Conservation (phyloP, 352 stramenopile species). For the Peronospora farinosa region DNA sequence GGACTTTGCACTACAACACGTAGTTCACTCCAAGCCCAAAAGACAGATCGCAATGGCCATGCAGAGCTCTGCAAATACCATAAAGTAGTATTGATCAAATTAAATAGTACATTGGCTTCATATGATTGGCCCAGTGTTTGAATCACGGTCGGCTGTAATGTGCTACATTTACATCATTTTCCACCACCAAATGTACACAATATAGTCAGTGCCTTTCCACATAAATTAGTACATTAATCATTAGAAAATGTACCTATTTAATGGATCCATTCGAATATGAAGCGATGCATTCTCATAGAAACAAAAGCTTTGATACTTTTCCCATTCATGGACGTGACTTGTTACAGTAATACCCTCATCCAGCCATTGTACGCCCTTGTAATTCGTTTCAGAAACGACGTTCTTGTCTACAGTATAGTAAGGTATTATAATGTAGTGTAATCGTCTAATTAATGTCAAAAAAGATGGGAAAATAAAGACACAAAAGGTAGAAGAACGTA, state of each 20-base stretch:
- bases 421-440: neutral
- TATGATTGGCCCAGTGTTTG: conserved; percentile 55
- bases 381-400: conserved; percentile 25
- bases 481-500: conserved; percentile 2
- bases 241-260: conserved; percentile 47
- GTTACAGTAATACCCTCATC: conserved; percentile 42
- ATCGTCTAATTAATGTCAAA: neutral
- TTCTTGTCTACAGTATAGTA: conserved; percentile 11
- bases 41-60: conserved; percentile 56
- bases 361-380: conserved; percentile 42
- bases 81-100: conserved; percentile 43
- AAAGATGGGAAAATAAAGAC: neutral
- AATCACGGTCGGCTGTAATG: conserved; percentile 60
- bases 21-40: conserved; percentile 77
- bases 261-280: conserved; percentile 56
- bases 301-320: conserved; percentile 59
- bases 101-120: conserved; percentile 50
- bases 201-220: conserved; percentile 12
- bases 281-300: conserved; percentile 76
- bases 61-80: conserved; percentile 47
- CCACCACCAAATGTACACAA: neutral
- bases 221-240: neutral
- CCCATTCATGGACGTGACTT: conserved; percentile 43
- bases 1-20: conserved; percentile 49
- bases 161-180: conserved; percentile 17